Base-by-base conservation (phyloP, 2,329 filamentous ascomycete species). In the Cyclaneusma minus region DNA sequence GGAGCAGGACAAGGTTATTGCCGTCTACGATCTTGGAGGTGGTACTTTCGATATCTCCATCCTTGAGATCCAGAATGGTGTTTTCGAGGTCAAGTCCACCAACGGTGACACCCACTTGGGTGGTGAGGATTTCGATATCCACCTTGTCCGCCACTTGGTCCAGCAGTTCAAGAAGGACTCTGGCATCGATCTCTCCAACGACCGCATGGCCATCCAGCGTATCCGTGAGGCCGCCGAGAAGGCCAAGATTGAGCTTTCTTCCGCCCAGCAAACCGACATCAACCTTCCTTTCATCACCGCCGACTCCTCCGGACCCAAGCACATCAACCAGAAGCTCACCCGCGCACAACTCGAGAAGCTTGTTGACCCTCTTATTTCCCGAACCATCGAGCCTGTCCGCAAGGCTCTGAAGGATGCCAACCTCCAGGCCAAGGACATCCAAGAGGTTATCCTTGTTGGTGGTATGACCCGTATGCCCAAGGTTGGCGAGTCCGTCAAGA, bases 391-490 rank as follows among this genome's bases (percentile, higher is more conserved):
- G 36, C 87, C 87, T 35, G 87, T 94, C 42, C 81, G 84, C 59
- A 94, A 93, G 72, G 87, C 85, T 12, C 67, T 95, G 34, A 94
- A 94, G 73, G 87, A 95, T 56, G 87, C 87, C 52, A 74, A 76
- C 57, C 72, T 95, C 24, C 65, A 81, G 55, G 72, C 85, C 44
- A 91, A 84, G 64, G 85, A 94, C 35, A 91, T 95, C 52, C 82
- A 94, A 60, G 87, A 95, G 53, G 82, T 95, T 43, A 93, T 95
- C 54, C 77, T 95, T 22, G 87, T 95, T 29, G 87, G 87, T 74
- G 87, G 87, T 61, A 94, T 94, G 85, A 94, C 87, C 45, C 87
- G 87, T 64, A 95, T 95, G 85, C 87, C 87, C 54, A 94, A 94
- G 78, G 87, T 95, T 41, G 68, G 72, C 37, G 84, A 94, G 64